A percentile compares a stretch with the other conserved stretches of the same genome.
Evolutionary conservation across 495 filamentous ascomycete species (phyloP).

Genomic region (Xylona heveae): DNA sequence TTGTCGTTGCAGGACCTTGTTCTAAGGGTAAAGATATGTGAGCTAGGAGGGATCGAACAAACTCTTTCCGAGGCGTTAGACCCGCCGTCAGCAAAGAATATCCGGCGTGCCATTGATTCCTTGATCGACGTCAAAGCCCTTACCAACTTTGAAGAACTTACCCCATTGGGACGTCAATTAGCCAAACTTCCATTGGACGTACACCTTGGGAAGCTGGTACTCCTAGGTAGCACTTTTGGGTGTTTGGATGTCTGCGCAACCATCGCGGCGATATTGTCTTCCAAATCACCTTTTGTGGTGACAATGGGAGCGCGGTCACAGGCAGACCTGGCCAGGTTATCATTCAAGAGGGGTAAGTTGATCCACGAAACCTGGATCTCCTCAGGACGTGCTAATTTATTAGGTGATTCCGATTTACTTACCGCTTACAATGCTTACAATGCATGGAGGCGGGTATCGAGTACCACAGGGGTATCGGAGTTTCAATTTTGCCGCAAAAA

Average conservation of each 20-base stretch:
- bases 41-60: conserved; percentile 74
- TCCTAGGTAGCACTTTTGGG: conserved; percentile 64
- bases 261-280: conserved; percentile 78
- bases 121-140: conserved; percentile 85
- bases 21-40: conserved; percentile 93
- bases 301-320: conserved; percentile 64
- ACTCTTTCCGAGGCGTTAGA: conserved; percentile 80
- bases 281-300: conserved; percentile 80
- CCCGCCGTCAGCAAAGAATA: conserved; percentile 74
- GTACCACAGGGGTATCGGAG: conserved; percentile 40
- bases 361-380: conserved; percentile 1
- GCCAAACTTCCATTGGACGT: conserved; percentile 82
- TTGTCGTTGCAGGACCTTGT: conserved; percentile 85
- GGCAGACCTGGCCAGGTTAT: conserved; percentile 51
- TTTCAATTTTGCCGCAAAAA: conserved; percentile 81
- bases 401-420: conserved; percentile 73
- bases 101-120: conserved; percentile 75
- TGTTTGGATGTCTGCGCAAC: conserved; percentile 80
- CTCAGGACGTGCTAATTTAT: background rate
- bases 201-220: conserved; percentile 78
- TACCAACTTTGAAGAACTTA: conserved; percentile 59
- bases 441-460: conserved; percentile 64
- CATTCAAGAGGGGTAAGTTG: conserved; percentile 43
- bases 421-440: conserved; percentile 87
- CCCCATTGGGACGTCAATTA: conserved; percentile 64